Conservation (phyloP, 768 basidiomycete genomes). For the Asterophora lycoperdoides region DNA sequence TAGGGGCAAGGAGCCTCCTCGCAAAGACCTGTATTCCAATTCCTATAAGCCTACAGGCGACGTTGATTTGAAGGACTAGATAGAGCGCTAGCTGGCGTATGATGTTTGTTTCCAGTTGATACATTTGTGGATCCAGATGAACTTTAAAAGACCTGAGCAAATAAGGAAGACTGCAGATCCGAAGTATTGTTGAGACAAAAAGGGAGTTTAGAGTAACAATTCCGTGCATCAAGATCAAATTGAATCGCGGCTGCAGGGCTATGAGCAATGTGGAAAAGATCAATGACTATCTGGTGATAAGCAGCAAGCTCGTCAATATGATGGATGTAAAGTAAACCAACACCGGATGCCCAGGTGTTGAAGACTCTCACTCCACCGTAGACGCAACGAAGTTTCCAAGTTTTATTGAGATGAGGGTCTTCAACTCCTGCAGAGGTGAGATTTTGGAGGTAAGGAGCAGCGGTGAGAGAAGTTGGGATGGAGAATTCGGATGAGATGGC, state of each 20-base stretch:
- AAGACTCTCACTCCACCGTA: too few species aligned
- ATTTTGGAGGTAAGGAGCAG: too few species aligned
- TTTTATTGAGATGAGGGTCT: too few species aligned
- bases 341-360: conserved; percentile 4
- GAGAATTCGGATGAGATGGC: too few species aligned
- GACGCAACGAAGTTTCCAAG: too few species aligned
- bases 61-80: background rate
- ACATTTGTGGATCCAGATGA: too few species aligned
- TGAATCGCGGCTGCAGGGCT: background rate
- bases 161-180: conserved; percentile 3
- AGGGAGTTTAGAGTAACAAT: conserved; percentile 6
- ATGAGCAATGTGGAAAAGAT: conserved; percentile 12
- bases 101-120: too few species aligned
- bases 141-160: conserved; percentile 1
- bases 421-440: too few species aligned
- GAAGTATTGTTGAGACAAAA: conserved; percentile 13
- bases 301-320: conserved; percentile 3
- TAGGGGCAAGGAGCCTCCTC: conserved; percentile 6
- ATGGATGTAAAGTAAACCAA: conserved; percentile 11
- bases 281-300: conserved; percentile 7
- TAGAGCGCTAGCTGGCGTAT: too few species aligned
- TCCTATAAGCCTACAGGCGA: background rate
- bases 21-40: conserved; percentile 12
- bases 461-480: too few species aligned
- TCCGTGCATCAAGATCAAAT: conserved; percentile 9